Conservation (phyloP, 2,329 filamentous ascomycete genomes). For the Rhinocladiella mackenziei region DNA sequence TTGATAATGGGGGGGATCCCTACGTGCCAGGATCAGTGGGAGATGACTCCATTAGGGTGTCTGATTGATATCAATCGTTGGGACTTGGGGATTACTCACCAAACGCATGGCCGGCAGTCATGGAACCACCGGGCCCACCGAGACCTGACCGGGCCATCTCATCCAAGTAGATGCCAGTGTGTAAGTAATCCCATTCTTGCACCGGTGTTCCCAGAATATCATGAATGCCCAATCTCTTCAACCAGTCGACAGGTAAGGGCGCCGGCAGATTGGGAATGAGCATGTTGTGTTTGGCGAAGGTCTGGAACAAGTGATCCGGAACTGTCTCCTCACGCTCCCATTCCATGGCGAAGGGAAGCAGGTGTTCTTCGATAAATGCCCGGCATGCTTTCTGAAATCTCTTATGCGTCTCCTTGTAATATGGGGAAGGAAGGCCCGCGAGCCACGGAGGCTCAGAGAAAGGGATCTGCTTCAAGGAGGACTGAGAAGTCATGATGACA, state of each 20-base stretch:
- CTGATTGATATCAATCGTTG: too few relatives aligned
- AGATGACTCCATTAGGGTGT: too few relatives aligned
- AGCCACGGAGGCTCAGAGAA: conserved; percentile 73
- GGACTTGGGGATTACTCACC: too few relatives aligned
- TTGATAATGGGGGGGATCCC: conserved; percentile 68
- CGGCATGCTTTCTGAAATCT: conserved; percentile 66
- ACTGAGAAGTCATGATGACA: too few relatives aligned
- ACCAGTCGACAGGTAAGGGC: conserved; percentile 64
- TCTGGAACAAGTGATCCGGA: conserved; percentile 60
- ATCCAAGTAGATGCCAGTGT: conserved; percentile 66
- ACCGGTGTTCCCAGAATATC: conserved; percentile 64
- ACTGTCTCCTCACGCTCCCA: conserved; percentile 66
- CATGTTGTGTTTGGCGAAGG: conserved; percentile 64
- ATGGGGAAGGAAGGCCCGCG: conserved; percentile 64
- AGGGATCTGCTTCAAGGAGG: conserved; percentile 45
- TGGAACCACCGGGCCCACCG: conserved; percentile 57
- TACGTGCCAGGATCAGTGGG: too few relatives aligned
- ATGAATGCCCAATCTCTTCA: conserved; percentile 62
- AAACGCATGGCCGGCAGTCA: conserved; percentile 69
- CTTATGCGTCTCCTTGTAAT: conserved; percentile 63
- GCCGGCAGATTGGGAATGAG: conserved; percentile 66
- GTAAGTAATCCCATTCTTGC: conserved; percentile 70
- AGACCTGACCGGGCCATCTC: conserved; percentile 67
- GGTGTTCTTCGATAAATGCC: conserved; percentile 60
- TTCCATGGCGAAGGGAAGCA: conserved; percentile 60